phyloP scores from a whole-genome alignment of 164 flowering plant genomes.

The Malania oleifera region DNA sequence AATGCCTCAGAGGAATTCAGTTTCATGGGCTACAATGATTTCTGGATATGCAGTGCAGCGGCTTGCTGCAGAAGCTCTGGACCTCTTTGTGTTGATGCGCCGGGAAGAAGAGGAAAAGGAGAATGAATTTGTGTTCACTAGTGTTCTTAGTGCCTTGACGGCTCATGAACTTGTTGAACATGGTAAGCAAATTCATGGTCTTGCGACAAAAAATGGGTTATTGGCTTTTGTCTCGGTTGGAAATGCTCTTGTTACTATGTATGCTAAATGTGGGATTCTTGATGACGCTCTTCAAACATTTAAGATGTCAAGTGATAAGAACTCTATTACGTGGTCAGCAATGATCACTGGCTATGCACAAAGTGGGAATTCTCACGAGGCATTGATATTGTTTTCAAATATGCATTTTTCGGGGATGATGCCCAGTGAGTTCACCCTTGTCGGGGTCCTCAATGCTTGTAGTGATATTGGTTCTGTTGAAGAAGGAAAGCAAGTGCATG shows the following conservation, averaged over 20 bases:
- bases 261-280: slow-evolving; percentile 55
- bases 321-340: slow-evolving; percentile 86
- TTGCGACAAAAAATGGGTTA: slow-evolving; percentile 46
- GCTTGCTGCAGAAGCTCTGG: slow-evolving; percentile 36
- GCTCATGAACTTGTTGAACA: slow-evolving; percentile 23
- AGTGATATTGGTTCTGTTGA: slow-evolving; percentile 40
- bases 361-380: slow-evolving; percentile 48
- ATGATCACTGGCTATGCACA: slow-evolving; percentile 83
- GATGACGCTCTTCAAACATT: slow-evolving; percentile 47
- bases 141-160: slow-evolving; percentile 55
- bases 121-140: slow-evolving; percentile 61
- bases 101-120: slow-evolving; percentile 29
- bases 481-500: slow-evolving; percentile 67
- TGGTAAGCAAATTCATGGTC: slow-evolving; percentile 56
- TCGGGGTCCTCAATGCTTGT: slow-evolving; percentile 81
- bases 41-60: slow-evolving; percentile 67
- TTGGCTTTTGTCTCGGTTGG: slow-evolving; percentile 41
- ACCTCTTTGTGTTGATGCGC: slow-evolving; percentile 38
- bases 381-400: slow-evolving; percentile 48
- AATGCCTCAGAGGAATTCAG: slow-evolving; percentile 68
- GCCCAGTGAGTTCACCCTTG: slow-evolving; percentile 81
- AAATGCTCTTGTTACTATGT: slow-evolving; percentile 72
- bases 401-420: slow-evolving; percentile 54
- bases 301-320: slow-evolving; percentile 41
- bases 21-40: slow-evolving; percentile 75